These are phyloP conservation scores for Beauveria sp. DNA, from an alignment of 2,329 filamentous ascomycete species.

Conservation along the genomic window DNA sequence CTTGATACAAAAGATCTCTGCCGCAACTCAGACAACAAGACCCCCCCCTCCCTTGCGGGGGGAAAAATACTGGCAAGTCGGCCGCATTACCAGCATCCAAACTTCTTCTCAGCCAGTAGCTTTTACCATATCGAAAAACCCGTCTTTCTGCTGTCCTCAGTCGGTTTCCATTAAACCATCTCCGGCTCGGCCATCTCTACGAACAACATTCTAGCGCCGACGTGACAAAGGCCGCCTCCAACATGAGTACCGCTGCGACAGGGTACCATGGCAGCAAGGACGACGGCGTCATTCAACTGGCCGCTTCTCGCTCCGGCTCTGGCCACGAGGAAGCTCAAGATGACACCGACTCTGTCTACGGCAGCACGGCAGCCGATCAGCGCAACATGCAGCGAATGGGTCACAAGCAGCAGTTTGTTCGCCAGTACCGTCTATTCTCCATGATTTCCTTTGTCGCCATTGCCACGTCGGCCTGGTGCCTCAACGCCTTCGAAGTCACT, in stretches of 20 bases:
- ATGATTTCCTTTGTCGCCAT: constrained; percentile 10
- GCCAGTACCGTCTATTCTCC: constrained; percentile 9
- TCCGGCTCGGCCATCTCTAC: too few species aligned
- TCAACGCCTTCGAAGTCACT: constrained; percentile 2
- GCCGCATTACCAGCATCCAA: too few species aligned
- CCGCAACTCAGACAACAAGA: too few species aligned
- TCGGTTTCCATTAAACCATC: too few species aligned
- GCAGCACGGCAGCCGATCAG: not conserved
- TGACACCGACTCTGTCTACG: not conserved
- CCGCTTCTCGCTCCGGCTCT: not conserved
- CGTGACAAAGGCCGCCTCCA: not conserved
- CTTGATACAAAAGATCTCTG: too few species aligned
- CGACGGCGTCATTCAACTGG: not conserved
- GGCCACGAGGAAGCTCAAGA: not conserved
- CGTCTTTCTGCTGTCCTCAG: too few species aligned
- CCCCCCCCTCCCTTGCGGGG: too few species aligned
- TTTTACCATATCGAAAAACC: too few species aligned
- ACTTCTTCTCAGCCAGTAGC: too few species aligned
- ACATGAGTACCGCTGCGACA: not conserved
- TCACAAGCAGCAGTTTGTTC: constrained; percentile 9
- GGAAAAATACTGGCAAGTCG: too few species aligned
- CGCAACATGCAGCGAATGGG: constrained; percentile 10
- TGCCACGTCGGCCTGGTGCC: constrained; percentile 6
- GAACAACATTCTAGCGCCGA: too few species aligned
- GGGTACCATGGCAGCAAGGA: not conserved